Evolutionary conservation across 169 alveolate genomes (phyloP).

Genomic region (Plasmodium blacklocki): DNA sequence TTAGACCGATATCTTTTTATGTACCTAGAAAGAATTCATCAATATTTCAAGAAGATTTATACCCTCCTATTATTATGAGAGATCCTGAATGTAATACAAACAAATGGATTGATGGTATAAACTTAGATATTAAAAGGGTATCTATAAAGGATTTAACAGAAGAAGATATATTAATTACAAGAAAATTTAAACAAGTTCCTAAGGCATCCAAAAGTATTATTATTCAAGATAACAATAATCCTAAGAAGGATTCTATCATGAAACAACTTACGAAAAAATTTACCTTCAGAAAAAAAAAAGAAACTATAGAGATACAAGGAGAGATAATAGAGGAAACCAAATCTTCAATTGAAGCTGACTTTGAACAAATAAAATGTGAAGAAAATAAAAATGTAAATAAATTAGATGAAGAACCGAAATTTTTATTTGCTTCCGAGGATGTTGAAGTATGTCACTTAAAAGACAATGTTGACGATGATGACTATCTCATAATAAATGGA

Average conservation of each 20-base stretch:
- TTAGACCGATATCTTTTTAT: slow-evolving; percentile 82
- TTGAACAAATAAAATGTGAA: too few species aligned
- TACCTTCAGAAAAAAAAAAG: slow-evolving; percentile 42
- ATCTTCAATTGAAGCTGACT: too few species aligned
- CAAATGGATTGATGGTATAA: slow-evolving; percentile 46
- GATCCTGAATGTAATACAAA: slow-evolving; percentile 25
- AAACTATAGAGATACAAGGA: too few species aligned
- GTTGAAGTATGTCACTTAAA: too few species aligned
- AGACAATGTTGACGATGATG: too few species aligned
- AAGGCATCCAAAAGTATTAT: slow-evolving; percentile 34
- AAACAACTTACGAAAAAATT: slow-evolving; percentile 38
- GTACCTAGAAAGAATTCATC: slow-evolving; percentile 81
- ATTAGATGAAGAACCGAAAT: too few species aligned
- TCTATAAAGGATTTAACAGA: slow-evolving; percentile 42
- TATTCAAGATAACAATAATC: slow-evolving; percentile 14
- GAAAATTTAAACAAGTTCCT: slow-evolving; percentile 16
- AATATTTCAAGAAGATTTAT: slow-evolving; percentile 81
- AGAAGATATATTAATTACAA: slow-evolving; percentile 32
- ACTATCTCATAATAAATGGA: too few species aligned
- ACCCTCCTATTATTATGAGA: slow-evolving; percentile 70
- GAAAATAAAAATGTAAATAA: too few species aligned
- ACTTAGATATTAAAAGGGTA: slow-evolving; percentile 26
- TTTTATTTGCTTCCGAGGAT: too few species aligned
- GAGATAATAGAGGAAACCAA: too few species aligned
- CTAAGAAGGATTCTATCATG: slow-evolving; percentile 22